Conservation (phyloP, 2,329 filamentous ascomycete species). For the Aspergillus brasiliensis region DNA sequence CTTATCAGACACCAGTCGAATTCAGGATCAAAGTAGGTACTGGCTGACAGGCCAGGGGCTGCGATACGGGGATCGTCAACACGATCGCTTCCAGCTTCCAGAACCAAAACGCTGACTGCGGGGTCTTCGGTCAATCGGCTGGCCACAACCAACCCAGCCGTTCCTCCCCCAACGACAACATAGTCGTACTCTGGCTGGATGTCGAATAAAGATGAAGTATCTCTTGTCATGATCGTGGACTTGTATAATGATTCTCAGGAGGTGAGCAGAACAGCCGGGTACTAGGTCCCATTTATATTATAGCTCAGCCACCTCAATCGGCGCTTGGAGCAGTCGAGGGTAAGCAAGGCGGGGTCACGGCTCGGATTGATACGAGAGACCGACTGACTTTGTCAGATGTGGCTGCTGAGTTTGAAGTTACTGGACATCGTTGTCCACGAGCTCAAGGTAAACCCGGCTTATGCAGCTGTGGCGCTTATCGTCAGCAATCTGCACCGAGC, state of each 20-base stretch:
- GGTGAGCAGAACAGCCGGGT: not conserved
- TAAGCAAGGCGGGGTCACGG: no score
- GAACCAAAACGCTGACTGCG: conserved; percentile 21
- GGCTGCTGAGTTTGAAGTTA: no score
- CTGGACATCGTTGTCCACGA: no score
- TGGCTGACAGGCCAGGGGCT: conserved; percentile 12
- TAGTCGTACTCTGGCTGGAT: conserved; percentile 21
- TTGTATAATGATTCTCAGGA: not conserved
- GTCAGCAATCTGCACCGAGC: no score
- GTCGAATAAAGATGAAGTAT: not conserved
- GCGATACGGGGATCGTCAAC: conserved; percentile 18
- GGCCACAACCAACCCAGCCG: conserved; percentile 30
- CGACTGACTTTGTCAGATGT: no score
- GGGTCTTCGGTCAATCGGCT: conserved; percentile 29
- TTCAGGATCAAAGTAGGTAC: not conserved
- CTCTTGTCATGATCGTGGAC: not conserved
- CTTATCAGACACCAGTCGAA: not conserved
- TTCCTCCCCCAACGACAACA: conserved; percentile 32
- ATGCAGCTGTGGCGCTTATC: no score
- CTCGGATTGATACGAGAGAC: no score
- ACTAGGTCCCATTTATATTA: no score
- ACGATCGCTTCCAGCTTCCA: conserved; percentile 27
- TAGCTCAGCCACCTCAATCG: no score
- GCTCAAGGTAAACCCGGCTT: no score
- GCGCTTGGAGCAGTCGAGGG: no score